Percentiles rank a stretch among this genome's conserved stretches.
phyloP scores from a whole-genome alignment of 257 asterid species.

The Gentiana straminea region DNA sequence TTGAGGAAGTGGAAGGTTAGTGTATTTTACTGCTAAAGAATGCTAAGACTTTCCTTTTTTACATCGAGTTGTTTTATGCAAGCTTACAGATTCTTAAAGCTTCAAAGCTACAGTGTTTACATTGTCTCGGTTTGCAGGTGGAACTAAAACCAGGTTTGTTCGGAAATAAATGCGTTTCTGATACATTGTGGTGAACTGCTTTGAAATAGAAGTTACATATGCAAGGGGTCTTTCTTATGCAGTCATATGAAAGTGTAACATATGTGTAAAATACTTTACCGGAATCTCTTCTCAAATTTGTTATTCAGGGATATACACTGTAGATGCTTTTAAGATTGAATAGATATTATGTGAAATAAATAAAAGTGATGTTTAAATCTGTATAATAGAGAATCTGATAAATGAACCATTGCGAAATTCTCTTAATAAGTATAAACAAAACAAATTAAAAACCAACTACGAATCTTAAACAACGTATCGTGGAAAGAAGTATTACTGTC shows the following conservation, averaged over 20 bases:
- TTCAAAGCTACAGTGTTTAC: neutral
- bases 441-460: too few species aligned
- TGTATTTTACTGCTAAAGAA: neutral
- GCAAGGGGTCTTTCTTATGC: too few species aligned
- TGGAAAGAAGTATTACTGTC: too few species aligned
- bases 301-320: neutral
- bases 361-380: neutral
- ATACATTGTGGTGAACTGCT: too few species aligned
- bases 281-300: too few species aligned
- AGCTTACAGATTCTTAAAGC: neutral
- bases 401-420: too few species aligned
- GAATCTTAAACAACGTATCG: too few species aligned
- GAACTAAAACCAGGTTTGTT: constrained; percentile 57
- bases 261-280: too few species aligned
- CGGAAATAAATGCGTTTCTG: constrained; percentile 28
- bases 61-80: neutral
- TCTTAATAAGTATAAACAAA: too few species aligned
- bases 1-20: constrained; percentile 85
- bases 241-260: too few species aligned
- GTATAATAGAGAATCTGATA: too few species aligned
- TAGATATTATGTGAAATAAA: neutral
- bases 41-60: neutral
- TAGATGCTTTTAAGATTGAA: neutral
- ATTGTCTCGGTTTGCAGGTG: constrained; percentile 34
- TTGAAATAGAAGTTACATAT: too few species aligned